Evolutionary conservation across 768 basidiomycete genomes (phyloP), one percentile per base, ranked within the genome.

Genomic region (Tylopilus plumbeoviolaceoides): DNA sequence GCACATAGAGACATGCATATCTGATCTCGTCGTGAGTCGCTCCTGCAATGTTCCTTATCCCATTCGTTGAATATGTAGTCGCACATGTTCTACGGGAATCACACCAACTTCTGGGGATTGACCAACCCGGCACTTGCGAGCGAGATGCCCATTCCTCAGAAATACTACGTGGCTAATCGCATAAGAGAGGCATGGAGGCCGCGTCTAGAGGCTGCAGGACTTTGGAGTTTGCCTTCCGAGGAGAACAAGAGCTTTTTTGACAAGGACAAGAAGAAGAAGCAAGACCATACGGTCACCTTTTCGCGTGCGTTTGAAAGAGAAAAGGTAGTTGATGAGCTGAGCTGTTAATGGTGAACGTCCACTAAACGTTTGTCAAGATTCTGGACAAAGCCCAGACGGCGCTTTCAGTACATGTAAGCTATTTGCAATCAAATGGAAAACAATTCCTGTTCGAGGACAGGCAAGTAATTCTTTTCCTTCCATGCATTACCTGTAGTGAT

Each of bases 131-230:
- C 75, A 0, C 69, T 91, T 38, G 79, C 77, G 1, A 75, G 77
- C 7, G 66, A 83, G 58, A 81, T 87, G 49, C 77, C 81, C 14
- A 50, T 85, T 3, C 89, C 88, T 1, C 86, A 87, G 60, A 77
- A 82, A 9, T 91, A 89, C 63, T 92, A 86, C 61, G 79, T 88
- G 7, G 84, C 89, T 0, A 62, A 66, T 6, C 78, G 88, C 17
- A 76, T 91, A 30, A 79, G 87, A 36, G 73, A 77, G 25, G 64
- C 75, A 17, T 79, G 84, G 57, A 75, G 69, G 48, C 72, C 78
- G 12, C 78, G 86, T 14, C 70, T 92, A 33, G 80, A 86, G 63
- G 76, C 76, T 8, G 77, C 77, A 25, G 86, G 82, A 10, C 63
- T 91, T 21, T 90, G 89, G 88, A 73, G 67, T 58, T 55, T 72